Evolutionary conservation across 129 eudicot genomes (phyloP), one percentile per base, ranked within the genome.

Genomic region (Scalesia atractyloides): DNA sequence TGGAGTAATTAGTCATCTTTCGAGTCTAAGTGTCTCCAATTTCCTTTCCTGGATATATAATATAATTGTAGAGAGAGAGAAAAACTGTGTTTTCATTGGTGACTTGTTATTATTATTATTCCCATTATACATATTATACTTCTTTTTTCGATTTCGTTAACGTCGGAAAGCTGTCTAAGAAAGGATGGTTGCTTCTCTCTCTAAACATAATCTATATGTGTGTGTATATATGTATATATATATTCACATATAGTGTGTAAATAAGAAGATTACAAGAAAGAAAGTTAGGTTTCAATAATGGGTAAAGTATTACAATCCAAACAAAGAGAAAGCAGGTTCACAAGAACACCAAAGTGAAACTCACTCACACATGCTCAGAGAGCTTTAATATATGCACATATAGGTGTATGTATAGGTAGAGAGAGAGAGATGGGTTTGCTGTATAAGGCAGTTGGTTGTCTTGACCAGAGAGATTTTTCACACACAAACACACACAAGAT

Each of bases 1-100:
- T 91, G 83, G 91, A 84, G 93, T 86, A 85, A 87, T 77, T 78
- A 83, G 86, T 73, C 83, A 80, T 79, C 81, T 56, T 66, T 79
- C 77, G 22, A 75, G 85, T 79, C 69, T 86, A 80, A 87, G 84
- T 76, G 83, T 82, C 87, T 91, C 87, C 85, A 48, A 85, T 85
- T 85, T 85, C 95, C 91, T 81, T 82, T 77, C 82, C 76, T 77
- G 82, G 96, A 72, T 64, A 78, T 53, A 70, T 51, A 78, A 71
- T 63, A 70, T 78, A 78, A 70, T 70, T 70, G 82, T 53, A 54
- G 82, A 78, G 77, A 70, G 82, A 78, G 77, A 78, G 72, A 78
- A 51, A 66, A 70, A 39, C 60, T 63, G 67, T 70, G 73, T 53
- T 70, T 64, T 78, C 77, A 78, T 70, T 78, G 66, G 68, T 72